Base-by-base conservation (phyloP, 257 asterid species). In the Rhazya stricta region DNA sequence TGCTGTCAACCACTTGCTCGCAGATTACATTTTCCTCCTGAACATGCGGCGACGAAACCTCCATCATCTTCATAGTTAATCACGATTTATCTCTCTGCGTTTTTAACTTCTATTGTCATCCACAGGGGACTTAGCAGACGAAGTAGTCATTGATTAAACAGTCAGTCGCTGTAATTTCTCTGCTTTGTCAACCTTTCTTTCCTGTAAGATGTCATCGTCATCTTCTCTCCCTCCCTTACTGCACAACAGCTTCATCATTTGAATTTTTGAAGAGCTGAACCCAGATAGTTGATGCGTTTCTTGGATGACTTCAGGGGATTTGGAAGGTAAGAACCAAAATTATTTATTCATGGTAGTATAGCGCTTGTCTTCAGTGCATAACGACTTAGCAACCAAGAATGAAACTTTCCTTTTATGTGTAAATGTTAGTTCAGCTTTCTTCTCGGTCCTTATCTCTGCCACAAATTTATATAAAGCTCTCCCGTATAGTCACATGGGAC, bases 11-110 rank as follows among this genome's bases (percentile, higher is more conserved):
- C 76, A 58, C 76, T 57, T 1, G 62, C 5, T 29, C 61, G 12
- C 48, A 71, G 39, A 9, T 72, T 73, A 60, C n/a, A n/a, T n/a
- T 69, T 77, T 39, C 71, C 72, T 61, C 88, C 86, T 73, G 74
- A 76, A 84, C 60, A 67, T 82, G 83, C 88, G 90, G 88, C 88
- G 76, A 65, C 79, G 66, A 82, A 76, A 58, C 53, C 53, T 61
- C 76, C 43, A 67, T 34, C 15, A 45, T 34, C 29, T 72, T 29
- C 65, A 51, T 78, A 70, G 67, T 45, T 16, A 32, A 60, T 15
- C 29, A 42, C 71, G 3, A 62, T 32, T 61, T n/a, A 27, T 23
- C 53, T 5, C 32, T 67, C 72, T 11, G 5, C 34, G 10, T 6
- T 34, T 15, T 7, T 65, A n/a, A n/a, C n/a, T 54, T 0, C 16